phyloP scores from a whole-genome alignment of 2,329 filamentous ascomycete genomes.

The Aureobasidium uvarum region DNA sequence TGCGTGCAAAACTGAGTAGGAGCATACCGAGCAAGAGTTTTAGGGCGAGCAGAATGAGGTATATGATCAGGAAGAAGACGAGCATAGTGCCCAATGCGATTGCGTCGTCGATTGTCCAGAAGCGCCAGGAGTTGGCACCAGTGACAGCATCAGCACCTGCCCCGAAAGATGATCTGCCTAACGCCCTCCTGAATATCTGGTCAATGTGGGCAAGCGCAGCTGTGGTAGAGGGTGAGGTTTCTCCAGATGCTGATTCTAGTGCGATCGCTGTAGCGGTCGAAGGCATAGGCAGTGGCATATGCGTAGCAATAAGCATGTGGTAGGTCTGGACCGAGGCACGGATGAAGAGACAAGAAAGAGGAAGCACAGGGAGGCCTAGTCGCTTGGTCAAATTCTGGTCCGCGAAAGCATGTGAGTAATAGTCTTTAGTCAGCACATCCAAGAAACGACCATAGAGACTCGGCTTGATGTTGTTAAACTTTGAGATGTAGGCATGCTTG shows the following conservation, averaged over 20 bases:
- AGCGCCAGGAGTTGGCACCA: slow-evolving; percentile 39
- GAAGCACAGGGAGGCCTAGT: slow-evolving; percentile 86
- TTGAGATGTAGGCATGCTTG: slow-evolving; percentile 96
- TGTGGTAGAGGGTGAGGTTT: slow-evolving; percentile 66
- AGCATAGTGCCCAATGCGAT: slow-evolving; percentile 80
- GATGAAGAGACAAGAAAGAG: slow-evolving; percentile 91
- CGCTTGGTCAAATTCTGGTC: slow-evolving; percentile 87
- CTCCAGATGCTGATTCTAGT: slow-evolving; percentile 37
- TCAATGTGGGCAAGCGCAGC: slow-evolving; percentile 79
- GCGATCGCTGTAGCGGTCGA: slow-evolving; percentile 50
- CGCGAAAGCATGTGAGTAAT: slow-evolving; percentile 93
- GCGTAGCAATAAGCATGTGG: slow-evolving; percentile 92
- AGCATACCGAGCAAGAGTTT: slow-evolving; percentile 80
- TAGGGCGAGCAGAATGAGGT: slow-evolving; percentile 77
- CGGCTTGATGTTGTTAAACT: slow-evolving; percentile 97
- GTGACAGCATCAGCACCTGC: slow-evolving; percentile 38
- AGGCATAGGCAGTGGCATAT: slow-evolving; percentile 72
- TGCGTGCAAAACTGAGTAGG: slow-evolving; percentile 73
- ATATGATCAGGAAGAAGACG: slow-evolving; percentile 78
- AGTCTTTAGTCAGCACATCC: slow-evolving; percentile 94
- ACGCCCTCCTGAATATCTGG: slow-evolving; percentile 69
- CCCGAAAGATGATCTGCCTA: slow-evolving; percentile 70
- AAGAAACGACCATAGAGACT: slow-evolving; percentile 84
- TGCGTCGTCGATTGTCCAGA: slow-evolving; percentile 67
- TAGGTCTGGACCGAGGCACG: slow-evolving; percentile 93